Evolutionary conservation across 2,329 filamentous ascomycete genomes (phyloP), one percentile per base, ranked within the genome.

Genomic region (Microcera coccophila): DNA sequence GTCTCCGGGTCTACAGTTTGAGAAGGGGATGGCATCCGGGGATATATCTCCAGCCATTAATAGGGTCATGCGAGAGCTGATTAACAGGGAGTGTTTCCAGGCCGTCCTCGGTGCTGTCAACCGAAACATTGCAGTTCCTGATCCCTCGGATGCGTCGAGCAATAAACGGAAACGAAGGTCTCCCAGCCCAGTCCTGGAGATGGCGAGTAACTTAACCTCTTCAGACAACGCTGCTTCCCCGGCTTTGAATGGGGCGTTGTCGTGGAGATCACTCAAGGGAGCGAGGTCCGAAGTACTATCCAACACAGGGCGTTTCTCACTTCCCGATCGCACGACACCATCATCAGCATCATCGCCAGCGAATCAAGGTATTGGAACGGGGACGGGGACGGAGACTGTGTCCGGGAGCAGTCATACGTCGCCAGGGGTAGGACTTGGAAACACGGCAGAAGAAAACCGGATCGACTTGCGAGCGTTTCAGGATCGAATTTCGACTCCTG

Each of bases 401-500:
- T 58, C 61, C 4, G 50, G 47, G 12, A 63, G 62, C 46, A 62
- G 55, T 22, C 55, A 64, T 26, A 59, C 62, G 9, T 65, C 63
- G 5, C 59, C 61, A 1, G 47, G 55, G 20, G 39, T 50, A 18
- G 63, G 57, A 7, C 58, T 64, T n/a, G 63, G 63, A n/a, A 66
- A 63, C 48, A 64, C 59, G 11, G 51, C 50, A 5, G 64, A 66
- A 40, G 65, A 67, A 41, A 67, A 66, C 28, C 53, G 60, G 15
- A 49, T 66, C 17, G 62, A 66, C 26, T 39, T 66, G 20, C 53
- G 63, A 19, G 46, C 56, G 5, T 61, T 67, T 10, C 63, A 65
- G 40, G 63, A 58, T 4, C 61, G 62, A 4, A 53, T 61, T 4
- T 35, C 52, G 12, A 56, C 55, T 14, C 61, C 62, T 1, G 39